A percentile compares a stretch with the other conserved stretches of the same genome.
Evolutionary conservation across 345 rosid genomes (phyloP).

Genomic region (Lumnitzera racemosa): DNA sequence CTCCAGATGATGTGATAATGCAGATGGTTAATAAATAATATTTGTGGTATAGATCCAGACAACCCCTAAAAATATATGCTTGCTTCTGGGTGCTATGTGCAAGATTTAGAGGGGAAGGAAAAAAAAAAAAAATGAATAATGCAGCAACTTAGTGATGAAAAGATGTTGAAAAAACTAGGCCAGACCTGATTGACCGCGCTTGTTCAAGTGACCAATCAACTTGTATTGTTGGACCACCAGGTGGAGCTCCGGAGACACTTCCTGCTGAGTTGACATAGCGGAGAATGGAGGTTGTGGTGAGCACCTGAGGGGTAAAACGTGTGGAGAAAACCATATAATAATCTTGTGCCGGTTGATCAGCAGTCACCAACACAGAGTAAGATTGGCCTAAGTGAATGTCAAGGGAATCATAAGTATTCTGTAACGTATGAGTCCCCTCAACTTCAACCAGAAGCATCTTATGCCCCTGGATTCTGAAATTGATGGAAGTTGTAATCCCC

Average conservation of each 20-base stretch:
- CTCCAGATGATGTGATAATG: no score
- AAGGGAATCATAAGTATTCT: slow-evolving; percentile 53
- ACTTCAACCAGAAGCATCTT: slow-evolving; percentile 65
- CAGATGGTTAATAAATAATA: no score
- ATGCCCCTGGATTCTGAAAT: slow-evolving; percentile 82
- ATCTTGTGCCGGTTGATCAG: slow-evolving; percentile 59
- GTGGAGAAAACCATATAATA: slow-evolving; percentile 61
- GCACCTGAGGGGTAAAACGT: slow-evolving; percentile 52
- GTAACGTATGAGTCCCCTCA: slow-evolving; percentile 73
- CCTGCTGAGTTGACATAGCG: slow-evolving; percentile 59
- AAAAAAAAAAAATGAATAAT: not conserved
- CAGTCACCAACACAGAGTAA: slow-evolving; percentile 58
- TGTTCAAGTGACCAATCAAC: slow-evolving; percentile 77
- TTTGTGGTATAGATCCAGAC: no score
- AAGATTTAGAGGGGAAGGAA: not conserved
- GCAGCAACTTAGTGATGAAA: not conserved
- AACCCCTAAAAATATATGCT: no score
- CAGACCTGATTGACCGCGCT: slow-evolving; percentile 55
- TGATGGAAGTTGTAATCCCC: slow-evolving; percentile 55
- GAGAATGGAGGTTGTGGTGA: slow-evolving; percentile 48
- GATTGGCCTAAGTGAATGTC: slow-evolving; percentile 76
- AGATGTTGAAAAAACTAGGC: not conserved
- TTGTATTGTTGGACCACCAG: slow-evolving; percentile 63
- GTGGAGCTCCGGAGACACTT: slow-evolving; percentile 48
- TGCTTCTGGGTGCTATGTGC: no score